Evolutionary conservation across 305 asterid species (phyloP), one percentile per base, ranked within the genome.

Genomic region (Fraxinus baroniana): DNA sequence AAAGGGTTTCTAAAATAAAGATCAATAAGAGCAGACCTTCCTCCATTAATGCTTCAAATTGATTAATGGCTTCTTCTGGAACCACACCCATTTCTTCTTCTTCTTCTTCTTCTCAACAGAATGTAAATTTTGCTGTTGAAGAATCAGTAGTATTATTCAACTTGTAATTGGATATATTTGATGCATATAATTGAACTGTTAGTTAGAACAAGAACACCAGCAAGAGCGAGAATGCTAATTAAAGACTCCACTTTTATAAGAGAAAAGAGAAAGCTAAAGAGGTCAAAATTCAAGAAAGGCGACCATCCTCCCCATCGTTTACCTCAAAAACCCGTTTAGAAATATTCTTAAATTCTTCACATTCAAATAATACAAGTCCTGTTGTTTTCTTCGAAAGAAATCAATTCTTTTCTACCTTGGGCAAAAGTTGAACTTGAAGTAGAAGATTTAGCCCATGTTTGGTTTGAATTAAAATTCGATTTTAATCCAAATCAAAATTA

Each of bases 11-110:
- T 22, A 22, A 24, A 83, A 37, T 15, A 60, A 17, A 87, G 80
- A 88, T 75, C 79, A 79, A 82, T 55, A 30, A 57, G 68, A 86
- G 78, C 88, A 81, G 57, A 93, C 97, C 93, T 87, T 91, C 90
- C 70, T 90, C 90, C 90, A 93, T 90, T 41, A 93, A 81, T 12
- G 86, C 90, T 83, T 86, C 89, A 87, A 93, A 89, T 18, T 89
- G 94, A 74, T 49, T 30, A 80, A 93, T 89, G 82, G 94, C 79
- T 85, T 92, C 96, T 82, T 89, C 91, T 7, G 94, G 91, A 89
- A 91, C 90, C 89, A 89, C 91, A 84, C 91, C 89, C 97, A 93
- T 93, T 80, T 83, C 80, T 80, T 33, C 83, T 86, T 81, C 80
- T 80, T 33, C 83, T 86, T 81, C 79, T 78, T 76, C 33, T 62